Base-by-base conservation (phyloP, 352 stramenopile genomes). In the Globisporangium mamillatum region DNA sequence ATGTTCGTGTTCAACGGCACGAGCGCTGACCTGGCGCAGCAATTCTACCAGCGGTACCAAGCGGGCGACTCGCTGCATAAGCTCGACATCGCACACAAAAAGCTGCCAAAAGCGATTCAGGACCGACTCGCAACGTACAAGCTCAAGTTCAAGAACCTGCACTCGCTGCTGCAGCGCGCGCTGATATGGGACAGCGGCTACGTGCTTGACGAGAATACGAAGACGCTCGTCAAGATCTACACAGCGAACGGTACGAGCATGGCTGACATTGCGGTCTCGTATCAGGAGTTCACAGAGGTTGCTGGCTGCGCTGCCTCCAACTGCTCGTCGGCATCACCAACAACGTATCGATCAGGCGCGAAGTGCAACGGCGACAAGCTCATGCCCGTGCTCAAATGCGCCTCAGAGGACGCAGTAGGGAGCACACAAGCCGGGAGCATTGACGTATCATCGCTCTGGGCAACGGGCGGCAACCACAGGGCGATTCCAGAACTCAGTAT, bases 171-270 rank as follows among this genome's bases (percentile, higher is more conserved):
- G 18, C 78, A 83, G 60, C 75, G 74, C n/a, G 71, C 78, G 34
- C 52, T 82, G 1, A 27, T 82, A 3, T 82, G 78, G 78, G 75
- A 82, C 68, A 73, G 69, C 10, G 78, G 78, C 18, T 85, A 75
- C 59, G 69, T 71, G 27, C 41, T 76, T 3, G 50, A 63, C 12
- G 46, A 18, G 5, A 36, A 5, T 14, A 36, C 50, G 3, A 46
- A 22, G 9, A 60, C 71, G 46, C 68, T 79, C 25, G 41, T 73
- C 20, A 69, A 53, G 4, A 60, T 78, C n/a, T 76, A 73, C 66
- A 80, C 75, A 20, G 29, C 58, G 24, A 68, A 64, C 14, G 69
- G 61, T 34, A 66, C 70, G 7, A 60, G 63, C 56, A 81, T 81
- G 75, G 75, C 75, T 14, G 57, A 78, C 27, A 67, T 81, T 18